Evolutionary conservation across 208 protist genomes (phyloP), one percentile per base, ranked within the genome.

Genomic region (Leishmania martiniquensis): DNA sequence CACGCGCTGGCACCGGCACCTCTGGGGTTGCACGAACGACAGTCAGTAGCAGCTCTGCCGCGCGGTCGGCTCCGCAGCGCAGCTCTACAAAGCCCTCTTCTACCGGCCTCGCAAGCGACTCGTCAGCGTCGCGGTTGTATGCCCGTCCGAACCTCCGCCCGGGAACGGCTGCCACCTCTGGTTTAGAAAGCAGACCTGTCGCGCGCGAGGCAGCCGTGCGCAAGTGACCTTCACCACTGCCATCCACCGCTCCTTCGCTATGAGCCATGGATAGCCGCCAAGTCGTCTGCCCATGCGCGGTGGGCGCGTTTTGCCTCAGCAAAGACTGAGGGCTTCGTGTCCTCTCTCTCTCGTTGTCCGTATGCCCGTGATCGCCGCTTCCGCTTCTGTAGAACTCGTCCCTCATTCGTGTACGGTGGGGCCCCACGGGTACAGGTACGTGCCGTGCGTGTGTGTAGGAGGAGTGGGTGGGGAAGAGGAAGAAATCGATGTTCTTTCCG

Each of bases 181-280:
- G 52, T 20, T 25, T 70, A 10, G 81, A 78, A 60, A 85, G 81
- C 29, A 72, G 81, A 42, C 59, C 75, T 12, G 75, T 62, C 39
- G 77, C 70, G 22, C 74, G 75, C n/a, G 80, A 84, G 47, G 75
- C 57, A 39, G 75, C 60, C 0, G 42, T 67, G 44, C 65, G 80
- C 9, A 84, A 84, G 62, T 84, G 71, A 75, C 4, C 44, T 5
- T 72, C 68, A 32, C 20, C 44, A 20, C n/a, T 57, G 34, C 42
- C 25, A n/a, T n/a, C 65, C 39, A 51, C 42, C 10, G 32, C 29
- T 29, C 15, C 17, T 69, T 44, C 12, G 39, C 44, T 9, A 1
- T 69, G 25, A 32, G 62, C 15, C 6, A n/a, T 49, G 37, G n/a
- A 47, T 68, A 69, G 65, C 22, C 10, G 25, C 65, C 22, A 7